Conservation (phyloP, 202 grass and related monocot genomes). For the Miscanthus sacchariflorus region DNA sequence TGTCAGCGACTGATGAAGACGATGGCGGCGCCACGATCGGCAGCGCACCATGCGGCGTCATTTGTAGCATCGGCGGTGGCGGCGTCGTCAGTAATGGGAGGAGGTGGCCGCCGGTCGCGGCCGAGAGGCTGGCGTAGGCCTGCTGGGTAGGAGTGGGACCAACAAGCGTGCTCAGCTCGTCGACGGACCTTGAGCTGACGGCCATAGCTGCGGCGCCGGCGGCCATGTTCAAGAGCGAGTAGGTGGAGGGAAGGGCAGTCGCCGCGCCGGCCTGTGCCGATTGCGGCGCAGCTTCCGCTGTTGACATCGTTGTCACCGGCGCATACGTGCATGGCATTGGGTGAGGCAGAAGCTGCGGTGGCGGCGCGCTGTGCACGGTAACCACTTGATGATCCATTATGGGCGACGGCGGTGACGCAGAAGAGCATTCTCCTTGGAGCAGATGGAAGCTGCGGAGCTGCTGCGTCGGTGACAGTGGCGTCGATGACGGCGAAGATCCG, state of each 20-base stretch:
- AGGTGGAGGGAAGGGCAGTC: constrained; percentile 49
- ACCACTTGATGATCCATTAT: constrained; percentile 52
- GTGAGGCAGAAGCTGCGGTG: constrained; percentile 24
- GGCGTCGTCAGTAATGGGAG: constrained; percentile 28
- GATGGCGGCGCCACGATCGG: constrained; percentile 49
- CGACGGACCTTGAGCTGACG: constrained; percentile 51
- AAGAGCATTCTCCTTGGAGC: constrained; percentile 52
- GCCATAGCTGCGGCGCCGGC: constrained; percentile 38
- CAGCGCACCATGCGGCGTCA: constrained; percentile 41
- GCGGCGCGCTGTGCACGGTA: not conserved
- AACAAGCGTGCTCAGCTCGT: constrained; percentile 77
- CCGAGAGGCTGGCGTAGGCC: constrained; percentile 49
- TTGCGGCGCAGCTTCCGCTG: constrained; percentile 24
- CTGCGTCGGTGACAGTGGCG: constrained; percentile 44
- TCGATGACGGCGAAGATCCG: constrained; percentile 35
- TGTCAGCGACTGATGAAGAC: constrained; percentile 61
- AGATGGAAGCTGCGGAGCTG: constrained; percentile 39
- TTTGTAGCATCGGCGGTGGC: constrained; percentile 30
- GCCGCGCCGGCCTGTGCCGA: constrained; percentile 7
- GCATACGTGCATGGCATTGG: constrained; percentile 24
- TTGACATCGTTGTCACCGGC: constrained; percentile 42
- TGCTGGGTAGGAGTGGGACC: constrained; percentile 47
- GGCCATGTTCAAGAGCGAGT: constrained; percentile 57
- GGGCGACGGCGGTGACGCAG: constrained; percentile 27
- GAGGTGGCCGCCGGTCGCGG: constrained; percentile 43